Base-by-base conservation (phyloP, 768 basidiomycete genomes). In the Zangia roseola region DNA sequence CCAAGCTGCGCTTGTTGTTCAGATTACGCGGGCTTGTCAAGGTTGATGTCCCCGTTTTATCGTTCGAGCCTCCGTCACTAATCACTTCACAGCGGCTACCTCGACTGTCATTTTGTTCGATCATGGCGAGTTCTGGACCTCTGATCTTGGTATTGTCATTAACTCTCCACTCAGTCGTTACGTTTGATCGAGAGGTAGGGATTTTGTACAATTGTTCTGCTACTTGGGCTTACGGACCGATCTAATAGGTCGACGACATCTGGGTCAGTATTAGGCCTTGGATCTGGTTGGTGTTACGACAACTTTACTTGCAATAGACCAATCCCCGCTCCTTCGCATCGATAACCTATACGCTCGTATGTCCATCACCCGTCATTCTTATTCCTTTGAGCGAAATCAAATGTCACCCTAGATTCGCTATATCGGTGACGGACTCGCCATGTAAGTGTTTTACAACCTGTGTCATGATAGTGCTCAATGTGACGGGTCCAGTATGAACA, bases 401-500 rank as follows among this genome's bases (percentile, higher is more conserved):
- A 14, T 36, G 26, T 42, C 35, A 28, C 28, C 2, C n/a, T 23
- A 63, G 60, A 61, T 62, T n/a, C 61, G 61, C 8, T 62, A 60
- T 14, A 43, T 63, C 2, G 61, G 60, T n/a, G 46, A 63, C 28
- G 46, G 28, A 3, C 20, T 63, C 23, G 47, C 43, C 19, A 55
- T 58, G 61, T 62, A 24, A 52, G 61, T 42, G 16, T 19, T 24
- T 8, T 20, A 12, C 6, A 5, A 23, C 30, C 2, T 5, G 10
- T 14, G 45, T 31, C 4, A 2, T 14, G 21, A 40, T 7, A 13
- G 5, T 9, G 40, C 38, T 44, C 3, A 49, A 41, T 19, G 1
- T 9, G 20, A 26, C 1, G 6, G 0, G 3, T 34, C 8, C 25
- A 61, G 60, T 28, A 31, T 60, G 48, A 52, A 50, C 25, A 23